Conservation (phyloP, 2,329 filamentous ascomycete genomes). For the Cladosporium cucumerinum region DNA sequence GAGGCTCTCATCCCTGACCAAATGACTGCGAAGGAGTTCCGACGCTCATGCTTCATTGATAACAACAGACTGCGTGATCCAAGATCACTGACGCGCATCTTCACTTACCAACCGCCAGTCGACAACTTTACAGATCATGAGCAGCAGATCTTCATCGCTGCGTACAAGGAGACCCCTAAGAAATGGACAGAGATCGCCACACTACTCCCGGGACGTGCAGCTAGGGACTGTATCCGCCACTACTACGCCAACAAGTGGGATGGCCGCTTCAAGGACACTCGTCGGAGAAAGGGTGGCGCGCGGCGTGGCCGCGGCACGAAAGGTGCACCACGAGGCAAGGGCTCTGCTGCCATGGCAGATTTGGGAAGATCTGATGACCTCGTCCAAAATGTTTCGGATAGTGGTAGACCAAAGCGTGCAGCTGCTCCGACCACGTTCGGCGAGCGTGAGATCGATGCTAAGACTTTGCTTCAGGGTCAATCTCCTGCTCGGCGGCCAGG, state of each 20-base stretch:
- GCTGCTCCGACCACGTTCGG: constrained; percentile 71
- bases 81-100: constrained; percentile 64
- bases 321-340: constrained; percentile 43
- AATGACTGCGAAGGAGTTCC: constrained; percentile 59
- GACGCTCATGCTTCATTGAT: constrained; percentile 61
- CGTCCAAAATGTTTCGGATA: constrained; percentile 41
- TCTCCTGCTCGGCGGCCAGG: constrained; percentile 45
- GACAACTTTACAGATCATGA: constrained; percentile 75
- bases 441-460: constrained; percentile 62
- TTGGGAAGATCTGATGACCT: constrained; percentile 47
- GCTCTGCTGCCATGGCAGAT: constrained; percentile 61
- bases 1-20: constrained; percentile 72
- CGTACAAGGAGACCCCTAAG: constrained; percentile 73
- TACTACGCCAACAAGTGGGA: constrained; percentile 79
- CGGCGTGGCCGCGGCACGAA: constrained; percentile 46
- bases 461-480: constrained; percentile 56
- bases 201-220: constrained; percentile 63
- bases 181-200: constrained; percentile 78
- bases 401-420: constrained; percentile 49
- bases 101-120: constrained; percentile 68
- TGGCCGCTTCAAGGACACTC: constrained; percentile 72
- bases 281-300: constrained; percentile 47
- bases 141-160: constrained; percentile 66
- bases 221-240: constrained; percentile 78
- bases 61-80: constrained; percentile 62